phyloP scores from a whole-genome alignment of 345 rosid genomes.

The Brassica incana region DNA sequence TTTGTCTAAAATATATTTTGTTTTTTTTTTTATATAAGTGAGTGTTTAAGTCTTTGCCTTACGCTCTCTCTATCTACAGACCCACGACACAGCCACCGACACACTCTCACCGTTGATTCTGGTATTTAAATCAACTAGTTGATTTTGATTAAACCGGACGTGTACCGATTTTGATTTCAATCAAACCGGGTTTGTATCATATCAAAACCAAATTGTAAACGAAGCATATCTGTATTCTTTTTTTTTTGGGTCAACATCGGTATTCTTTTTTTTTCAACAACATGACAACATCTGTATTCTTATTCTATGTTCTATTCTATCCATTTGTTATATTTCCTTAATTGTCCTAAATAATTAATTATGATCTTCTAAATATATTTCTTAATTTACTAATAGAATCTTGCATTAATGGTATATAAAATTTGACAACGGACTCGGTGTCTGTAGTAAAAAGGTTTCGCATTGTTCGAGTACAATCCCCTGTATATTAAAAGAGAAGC shows the following conservation, averaged over 20 bases:
- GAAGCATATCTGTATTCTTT: neutral
- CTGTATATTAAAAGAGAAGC: no score
- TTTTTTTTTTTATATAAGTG: slow-evolving; percentile 1
- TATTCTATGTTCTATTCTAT: no score
- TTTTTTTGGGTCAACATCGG: no score
- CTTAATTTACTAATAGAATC: slow-evolving; percentile 2
- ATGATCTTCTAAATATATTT: neutral
- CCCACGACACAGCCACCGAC: slow-evolving; percentile 35
- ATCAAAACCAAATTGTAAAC: neutral
- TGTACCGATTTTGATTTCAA: neutral
- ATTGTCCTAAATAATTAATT: neutral
- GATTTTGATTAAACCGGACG: neutral
- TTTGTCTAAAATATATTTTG: slow-evolving; percentile 31
- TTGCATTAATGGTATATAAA: neutral
- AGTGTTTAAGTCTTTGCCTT: slow-evolving; percentile 17
- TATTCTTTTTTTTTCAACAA: neutral
- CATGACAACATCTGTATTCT: neutral
- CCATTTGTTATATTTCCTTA: neutral
- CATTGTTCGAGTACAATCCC: neutral
- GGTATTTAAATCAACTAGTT: slow-evolving; percentile 11
- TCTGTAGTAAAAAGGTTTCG: neutral
- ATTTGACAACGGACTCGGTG: neutral
- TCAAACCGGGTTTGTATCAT: neutral
- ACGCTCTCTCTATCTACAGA: neutral
- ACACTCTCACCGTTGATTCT: slow-evolving; percentile 30